Evolutionary conservation across 2,329 filamentous ascomycete species (phyloP).

Genomic region (Diaporthe nobilis): DNA sequence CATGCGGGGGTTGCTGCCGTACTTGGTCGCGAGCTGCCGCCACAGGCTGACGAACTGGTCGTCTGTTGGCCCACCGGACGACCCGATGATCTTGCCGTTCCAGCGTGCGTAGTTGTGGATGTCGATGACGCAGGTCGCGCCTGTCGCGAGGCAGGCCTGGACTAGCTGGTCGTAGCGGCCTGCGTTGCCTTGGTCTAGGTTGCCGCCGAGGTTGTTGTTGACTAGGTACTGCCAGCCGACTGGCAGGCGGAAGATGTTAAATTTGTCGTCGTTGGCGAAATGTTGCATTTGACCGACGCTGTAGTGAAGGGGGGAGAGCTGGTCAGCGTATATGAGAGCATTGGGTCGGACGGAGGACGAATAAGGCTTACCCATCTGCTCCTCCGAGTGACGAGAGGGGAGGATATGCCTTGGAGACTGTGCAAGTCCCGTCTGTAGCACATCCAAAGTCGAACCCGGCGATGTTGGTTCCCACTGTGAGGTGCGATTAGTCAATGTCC

Average conservation of each 20-base stretch:
- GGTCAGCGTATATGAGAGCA: constrained; percentile 45
- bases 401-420: constrained; percentile 46
- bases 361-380: constrained; percentile 44
- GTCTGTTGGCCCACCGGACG: constrained; percentile 66
- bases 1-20: constrained; percentile 65
- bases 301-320: background rate
- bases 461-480: constrained; percentile 56
- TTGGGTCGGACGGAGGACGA: constrained; percentile 49
- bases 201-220: constrained; percentile 57
- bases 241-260: constrained; percentile 70
- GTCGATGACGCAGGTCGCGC: constrained; percentile 65
- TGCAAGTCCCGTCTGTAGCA: constrained; percentile 57
- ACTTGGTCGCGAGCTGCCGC: constrained; percentile 69
- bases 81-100: constrained; percentile 73
- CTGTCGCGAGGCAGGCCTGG: constrained; percentile 62
- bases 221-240: constrained; percentile 68
- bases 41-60: constrained; percentile 72
- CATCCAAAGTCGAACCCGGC: constrained; percentile 64
- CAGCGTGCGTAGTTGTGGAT: constrained; percentile 61
- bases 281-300: constrained; percentile 67
- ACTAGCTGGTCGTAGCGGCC: constrained; percentile 64
- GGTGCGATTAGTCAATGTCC: background rate
- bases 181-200: constrained; percentile 58
- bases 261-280: constrained; percentile 65
- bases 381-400: background rate